Percentiles rank a stretch among this genome's conserved stretches.
phyloP scores from a whole-genome alignment of 352 stramenopile genomes.

The Thalassiosira pacifica region DNA sequence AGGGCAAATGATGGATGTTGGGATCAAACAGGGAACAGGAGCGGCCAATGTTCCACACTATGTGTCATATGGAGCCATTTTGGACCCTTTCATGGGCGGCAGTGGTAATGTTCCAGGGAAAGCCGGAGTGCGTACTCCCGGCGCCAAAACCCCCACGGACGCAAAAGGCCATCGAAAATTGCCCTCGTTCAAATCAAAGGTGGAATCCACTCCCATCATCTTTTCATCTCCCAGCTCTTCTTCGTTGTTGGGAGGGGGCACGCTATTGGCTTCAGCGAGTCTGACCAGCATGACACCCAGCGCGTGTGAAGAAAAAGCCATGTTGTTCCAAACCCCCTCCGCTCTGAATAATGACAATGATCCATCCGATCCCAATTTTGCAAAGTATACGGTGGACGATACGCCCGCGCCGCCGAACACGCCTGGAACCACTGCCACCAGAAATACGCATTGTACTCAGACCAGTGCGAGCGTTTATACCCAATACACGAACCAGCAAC shows the following conservation, averaged over 20 bases:
- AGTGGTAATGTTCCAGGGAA: not conserved
- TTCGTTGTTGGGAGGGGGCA: conserved; percentile 9
- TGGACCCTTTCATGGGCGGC: not conserved
- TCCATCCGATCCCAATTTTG: not conserved
- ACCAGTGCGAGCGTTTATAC: not conserved
- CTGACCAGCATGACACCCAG: not conserved
- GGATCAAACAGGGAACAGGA: conserved; percentile 55
- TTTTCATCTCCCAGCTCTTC: conserved; percentile 8
- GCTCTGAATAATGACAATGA: no score
- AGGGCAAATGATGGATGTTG: conserved; percentile 5
- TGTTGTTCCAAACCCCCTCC: no score
- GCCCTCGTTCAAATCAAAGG: conserved; percentile 7
- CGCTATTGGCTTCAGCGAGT: not conserved
- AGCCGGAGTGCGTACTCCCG: no score
- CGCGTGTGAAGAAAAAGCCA: not conserved
- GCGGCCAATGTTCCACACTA: conserved; percentile 60
- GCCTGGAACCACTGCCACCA: not conserved
- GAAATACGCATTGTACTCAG: no score
- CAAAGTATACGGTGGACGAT: not conserved
- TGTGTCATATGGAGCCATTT: conserved; percentile 57
- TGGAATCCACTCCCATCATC: conserved; percentile 21
- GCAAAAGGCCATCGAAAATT: not conserved
- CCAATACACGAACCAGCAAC: not conserved
- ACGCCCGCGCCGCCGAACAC: not conserved
- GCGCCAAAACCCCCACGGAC: not conserved